phyloP scores from a whole-genome alignment of 2,329 filamentous ascomycete genomes.

The Amylocarpus encephaloides region DNA sequence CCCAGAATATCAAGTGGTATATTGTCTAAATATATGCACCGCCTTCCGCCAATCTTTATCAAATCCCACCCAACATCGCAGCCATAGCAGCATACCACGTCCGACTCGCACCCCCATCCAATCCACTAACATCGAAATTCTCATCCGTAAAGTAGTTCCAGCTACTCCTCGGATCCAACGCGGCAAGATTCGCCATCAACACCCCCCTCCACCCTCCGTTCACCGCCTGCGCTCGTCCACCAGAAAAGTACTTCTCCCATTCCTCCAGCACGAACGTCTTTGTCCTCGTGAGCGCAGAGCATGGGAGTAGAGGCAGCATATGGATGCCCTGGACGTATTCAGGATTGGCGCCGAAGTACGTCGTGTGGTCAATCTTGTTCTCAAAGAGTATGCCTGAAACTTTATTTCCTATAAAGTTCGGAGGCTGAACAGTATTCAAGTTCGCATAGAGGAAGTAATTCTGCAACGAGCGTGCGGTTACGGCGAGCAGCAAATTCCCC shows the following conservation, averaged over 20 bases:
- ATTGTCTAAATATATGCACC: not conserved
- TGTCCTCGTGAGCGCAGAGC: constrained; percentile 60
- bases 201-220: constrained; percentile 80
- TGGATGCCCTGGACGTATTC: constrained; percentile 60
- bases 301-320: constrained; percentile 28
- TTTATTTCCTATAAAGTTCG: constrained; percentile 76
- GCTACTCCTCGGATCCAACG: constrained; percentile 62
- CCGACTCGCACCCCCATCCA: constrained; percentile 76
- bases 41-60: not conserved
- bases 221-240: constrained; percentile 57
- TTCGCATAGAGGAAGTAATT: constrained; percentile 76
- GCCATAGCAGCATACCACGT: constrained; percentile 81
- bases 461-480: constrained; percentile 67
- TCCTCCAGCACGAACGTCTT: constrained; percentile 70
- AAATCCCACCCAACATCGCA: constrained; percentile 43
- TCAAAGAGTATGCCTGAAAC: constrained; percentile 71
- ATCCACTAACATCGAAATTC: constrained; percentile 59
- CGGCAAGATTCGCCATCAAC: constrained; percentile 73
- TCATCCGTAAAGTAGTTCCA: constrained; percentile 68
- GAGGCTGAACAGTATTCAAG: constrained; percentile 65
- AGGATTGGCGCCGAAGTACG: constrained; percentile 71
- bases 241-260: constrained; percentile 72
- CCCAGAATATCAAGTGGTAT: too few relatives aligned
- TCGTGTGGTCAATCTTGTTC: constrained; percentile 91
- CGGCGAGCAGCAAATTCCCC: constrained; percentile 76